Conservation (phyloP, 2,329 filamentous ascomycete genomes). For the Penicillium sp. region DNA sequence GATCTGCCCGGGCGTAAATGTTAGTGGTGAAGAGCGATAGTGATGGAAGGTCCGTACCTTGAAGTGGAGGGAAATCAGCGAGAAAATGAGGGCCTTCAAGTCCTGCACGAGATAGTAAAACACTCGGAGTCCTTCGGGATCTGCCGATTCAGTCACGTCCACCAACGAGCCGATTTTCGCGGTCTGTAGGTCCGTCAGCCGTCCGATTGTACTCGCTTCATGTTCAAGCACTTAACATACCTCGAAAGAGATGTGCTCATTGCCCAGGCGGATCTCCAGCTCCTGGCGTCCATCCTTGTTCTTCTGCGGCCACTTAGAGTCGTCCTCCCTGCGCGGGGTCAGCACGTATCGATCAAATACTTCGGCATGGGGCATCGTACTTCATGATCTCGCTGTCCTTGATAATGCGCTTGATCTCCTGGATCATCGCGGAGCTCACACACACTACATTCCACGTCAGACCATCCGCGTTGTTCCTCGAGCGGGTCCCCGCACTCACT, state of each 20-base stretch:
- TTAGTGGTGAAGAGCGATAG: not conserved
- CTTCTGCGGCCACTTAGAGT: constrained; percentile 97
- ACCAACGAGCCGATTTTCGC: constrained; percentile 97
- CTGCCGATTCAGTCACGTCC: constrained; percentile 92
- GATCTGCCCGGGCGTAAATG: constrained; percentile 40
- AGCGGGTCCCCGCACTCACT: constrained; percentile 59
- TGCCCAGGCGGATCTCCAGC: constrained; percentile 88
- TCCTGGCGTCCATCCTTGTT: constrained; percentile 98
- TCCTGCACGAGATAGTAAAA: constrained; percentile 99
- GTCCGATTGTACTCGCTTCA: not conserved
- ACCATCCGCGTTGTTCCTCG: not conserved
- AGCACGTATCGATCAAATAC: constrained; percentile 19
- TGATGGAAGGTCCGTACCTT: constrained; percentile 57
- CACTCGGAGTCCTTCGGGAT: constrained; percentile 91
- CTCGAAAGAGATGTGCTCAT: constrained; percentile 97
- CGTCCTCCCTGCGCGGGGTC: constrained; percentile 72
- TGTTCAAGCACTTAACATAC: constrained; percentile 45
- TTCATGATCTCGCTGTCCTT: constrained; percentile 97
- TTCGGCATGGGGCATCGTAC: constrained; percentile 50
- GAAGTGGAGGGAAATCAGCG: constrained; percentile 93
- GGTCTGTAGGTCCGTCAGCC: constrained; percentile 57
- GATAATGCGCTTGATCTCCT: constrained; percentile 96
- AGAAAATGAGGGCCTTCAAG: constrained; percentile 93
- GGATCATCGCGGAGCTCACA: constrained; percentile 83
- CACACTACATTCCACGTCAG: constrained; percentile 65